Evolutionary conservation across 371 early-diverging fungal species (phyloP).

Genomic region (Apophysomyces elegans): DNA sequence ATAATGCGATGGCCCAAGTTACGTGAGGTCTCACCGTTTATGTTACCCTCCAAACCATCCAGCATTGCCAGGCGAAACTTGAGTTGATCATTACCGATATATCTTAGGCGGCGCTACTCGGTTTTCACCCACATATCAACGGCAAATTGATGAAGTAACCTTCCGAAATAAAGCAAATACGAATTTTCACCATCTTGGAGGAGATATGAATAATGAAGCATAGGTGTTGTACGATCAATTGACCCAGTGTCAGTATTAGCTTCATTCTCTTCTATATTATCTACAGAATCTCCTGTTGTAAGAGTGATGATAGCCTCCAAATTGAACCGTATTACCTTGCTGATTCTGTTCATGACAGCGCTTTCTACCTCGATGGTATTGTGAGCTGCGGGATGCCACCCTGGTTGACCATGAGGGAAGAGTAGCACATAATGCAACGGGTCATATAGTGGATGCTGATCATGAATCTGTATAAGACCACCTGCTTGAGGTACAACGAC

Average conservation of each 20-base stretch:
- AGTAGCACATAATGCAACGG: constrained; percentile 17
- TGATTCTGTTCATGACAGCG: not conserved
- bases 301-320: not conserved
- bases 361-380: too few species aligned
- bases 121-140: constrained; percentile 16
- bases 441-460: constrained; percentile 15
- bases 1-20: too few species aligned
- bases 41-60: too few species aligned
- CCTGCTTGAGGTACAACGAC: not conserved
- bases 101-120: constrained; percentile 14
- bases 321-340: not conserved
- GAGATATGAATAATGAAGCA: constrained; percentile 8
- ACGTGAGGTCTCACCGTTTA: too few species aligned
- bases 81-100: not conserved
- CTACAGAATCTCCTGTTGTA: not conserved
- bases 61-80: too few species aligned
- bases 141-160: constrained; percentile 15
- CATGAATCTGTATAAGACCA: constrained; percentile 8
- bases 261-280: not conserved
- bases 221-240: not conserved
- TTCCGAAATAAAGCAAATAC: not conserved
- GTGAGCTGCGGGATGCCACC: constrained; percentile 1
- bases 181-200: constrained; percentile 5
- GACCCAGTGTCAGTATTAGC: too few species aligned
- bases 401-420: constrained; percentile 5